Evolutionary conservation across 192 early-diverging fungal species (phyloP).

Genomic region (Dissophora ornata): DNA sequence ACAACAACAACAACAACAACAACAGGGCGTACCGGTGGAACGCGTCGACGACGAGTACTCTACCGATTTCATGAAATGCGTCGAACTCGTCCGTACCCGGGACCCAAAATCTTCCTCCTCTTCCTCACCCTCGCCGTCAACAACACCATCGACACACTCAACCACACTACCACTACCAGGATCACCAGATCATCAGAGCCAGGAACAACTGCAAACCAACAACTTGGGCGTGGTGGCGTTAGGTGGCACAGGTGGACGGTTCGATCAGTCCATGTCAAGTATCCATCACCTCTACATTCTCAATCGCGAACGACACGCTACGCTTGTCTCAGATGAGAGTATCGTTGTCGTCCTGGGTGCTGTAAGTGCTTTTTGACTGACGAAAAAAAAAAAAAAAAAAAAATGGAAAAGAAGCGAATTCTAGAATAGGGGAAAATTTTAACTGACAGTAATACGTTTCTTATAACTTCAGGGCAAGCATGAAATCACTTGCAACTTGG

Average conservation of each 20-base stretch:
- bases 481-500: conserved; percentile 68
- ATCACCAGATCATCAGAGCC: too few relatives aligned
- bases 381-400: not conserved
- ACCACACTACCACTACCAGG: not conserved
- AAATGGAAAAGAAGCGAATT: not conserved
- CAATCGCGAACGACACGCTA: conserved; percentile 69
- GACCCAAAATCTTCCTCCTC: conserved; percentile 31
- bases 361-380: conserved; percentile 52
- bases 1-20: too few relatives aligned
- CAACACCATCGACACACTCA: not conserved
- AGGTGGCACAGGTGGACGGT: conserved; percentile 86
- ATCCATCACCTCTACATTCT: conserved; percentile 78
- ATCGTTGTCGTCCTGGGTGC: conserved; percentile 75
- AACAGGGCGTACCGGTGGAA: conserved; percentile 66
- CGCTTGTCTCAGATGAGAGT: conserved; percentile 79
- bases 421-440: not conserved
- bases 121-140: not conserved
- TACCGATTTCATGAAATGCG: conserved; percentile 94
- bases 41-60: conserved; percentile 62
- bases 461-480: conserved; percentile 67
- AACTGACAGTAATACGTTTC: not conserved
- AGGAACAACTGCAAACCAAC: conserved; percentile 12
- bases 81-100: conserved; percentile 57
- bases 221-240: conserved; percentile 72
- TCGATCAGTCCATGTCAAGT: conserved; percentile 89